A percentile compares a stretch with the other conserved stretches of the same genome.
These are phyloP conservation scores for Ulota crispa DNA, from an alignment of 225 moss, liverwort and hornwort genomes.

Conservation along the genomic window DNA sequence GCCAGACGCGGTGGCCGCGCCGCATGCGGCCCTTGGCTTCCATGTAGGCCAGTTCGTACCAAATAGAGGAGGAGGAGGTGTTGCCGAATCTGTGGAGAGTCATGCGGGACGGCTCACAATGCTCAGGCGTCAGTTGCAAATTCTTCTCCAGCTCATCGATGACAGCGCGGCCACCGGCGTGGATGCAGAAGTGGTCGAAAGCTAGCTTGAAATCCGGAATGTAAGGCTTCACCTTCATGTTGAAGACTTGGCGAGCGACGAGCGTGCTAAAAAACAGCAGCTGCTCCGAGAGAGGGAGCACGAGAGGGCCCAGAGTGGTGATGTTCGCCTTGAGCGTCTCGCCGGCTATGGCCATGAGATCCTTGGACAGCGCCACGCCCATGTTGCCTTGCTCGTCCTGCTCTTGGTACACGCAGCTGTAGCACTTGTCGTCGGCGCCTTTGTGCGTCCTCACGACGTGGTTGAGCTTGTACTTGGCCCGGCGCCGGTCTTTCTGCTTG, in stretches of 20 bases:
- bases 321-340: conserved; percentile 55
- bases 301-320: conserved; percentile 49
- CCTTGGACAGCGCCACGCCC: conserved; percentile 52
- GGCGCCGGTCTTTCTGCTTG: conserved; percentile 30
- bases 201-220: conserved; percentile 59
- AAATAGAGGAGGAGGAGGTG: conserved; percentile 52
- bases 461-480: conserved; percentile 53
- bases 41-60: conserved; percentile 57
- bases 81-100: conserved; percentile 57
- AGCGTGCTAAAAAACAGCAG: conserved; percentile 50
- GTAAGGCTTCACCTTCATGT: conserved; percentile 54
- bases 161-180: conserved; percentile 52
- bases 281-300: conserved; percentile 58
- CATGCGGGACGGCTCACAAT: conserved; percentile 55
- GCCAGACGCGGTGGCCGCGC: conserved; percentile 49
- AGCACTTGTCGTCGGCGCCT: conserved; percentile 58
- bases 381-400: conserved; percentile 58
- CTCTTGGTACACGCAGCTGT: conserved; percentile 55
- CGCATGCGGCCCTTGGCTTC: conserved; percentile 56
- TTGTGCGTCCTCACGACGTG: conserved; percentile 57
- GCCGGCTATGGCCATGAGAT: conserved; percentile 62
- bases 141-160: conserved; percentile 65
- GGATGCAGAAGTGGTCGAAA: conserved; percentile 56
- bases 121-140: conserved; percentile 47
- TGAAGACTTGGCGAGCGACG: conserved; percentile 45